Conservation (phyloP, 768 basidiomycete species). For the Suillus discolor region DNA sequence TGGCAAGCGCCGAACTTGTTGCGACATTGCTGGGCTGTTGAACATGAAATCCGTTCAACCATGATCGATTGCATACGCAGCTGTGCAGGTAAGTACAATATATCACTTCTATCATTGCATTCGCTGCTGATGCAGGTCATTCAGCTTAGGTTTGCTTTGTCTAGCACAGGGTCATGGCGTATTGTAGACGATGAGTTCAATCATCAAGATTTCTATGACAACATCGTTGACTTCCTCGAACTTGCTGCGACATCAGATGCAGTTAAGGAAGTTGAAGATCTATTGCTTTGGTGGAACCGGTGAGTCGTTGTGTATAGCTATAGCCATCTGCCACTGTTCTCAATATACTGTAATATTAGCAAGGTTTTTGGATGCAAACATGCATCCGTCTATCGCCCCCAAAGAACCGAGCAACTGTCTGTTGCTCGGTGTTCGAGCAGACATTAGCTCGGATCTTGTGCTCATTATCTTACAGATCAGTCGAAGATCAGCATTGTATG, state of each 20-base stretch:
- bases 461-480: neutral
- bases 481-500: neutral
- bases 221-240: constrained; percentile 19
- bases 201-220: constrained; percentile 17
- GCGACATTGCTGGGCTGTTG: constrained; percentile 13
- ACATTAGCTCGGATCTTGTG: neutral
- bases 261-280: neutral
- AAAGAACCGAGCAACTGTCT: neutral
- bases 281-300: constrained; percentile 20
- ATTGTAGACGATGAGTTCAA: constrained; percentile 14
- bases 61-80: constrained; percentile 24
- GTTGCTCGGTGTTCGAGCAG: neutral
- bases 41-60: constrained; percentile 20
- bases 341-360: neutral
- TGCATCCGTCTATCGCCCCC: neutral
- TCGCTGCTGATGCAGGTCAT: neutral
- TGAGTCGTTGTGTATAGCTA: constrained; percentile 5
- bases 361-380: constrained; percentile 7
- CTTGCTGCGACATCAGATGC: neutral
- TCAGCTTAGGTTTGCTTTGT: constrained; percentile 21
- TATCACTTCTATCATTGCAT: constrained; percentile 1
- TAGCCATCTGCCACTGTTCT: neutral
- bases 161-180: constrained; percentile 12
- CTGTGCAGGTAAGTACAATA: constrained; percentile 23
- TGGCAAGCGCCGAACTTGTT: constrained; percentile 11